phyloP scores from a whole-genome alignment of 441 rosid species.

The Capsella rubella region DNA sequence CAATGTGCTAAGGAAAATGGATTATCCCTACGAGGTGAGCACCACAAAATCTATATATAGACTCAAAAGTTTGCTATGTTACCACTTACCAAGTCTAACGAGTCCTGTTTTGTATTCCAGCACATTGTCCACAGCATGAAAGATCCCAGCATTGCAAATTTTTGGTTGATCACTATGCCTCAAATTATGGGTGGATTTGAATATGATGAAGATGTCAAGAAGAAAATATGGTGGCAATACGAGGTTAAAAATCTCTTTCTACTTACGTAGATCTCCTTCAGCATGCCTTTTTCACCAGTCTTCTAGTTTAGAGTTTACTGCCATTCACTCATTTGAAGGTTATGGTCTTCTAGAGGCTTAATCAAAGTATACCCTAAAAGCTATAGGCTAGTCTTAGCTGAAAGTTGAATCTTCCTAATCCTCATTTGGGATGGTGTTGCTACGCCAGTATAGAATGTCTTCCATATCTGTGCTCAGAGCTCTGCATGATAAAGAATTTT shows the following conservation, averaged over 20 bases:
- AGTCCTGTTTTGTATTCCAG: constrained; percentile 52
- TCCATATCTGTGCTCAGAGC: background rate
- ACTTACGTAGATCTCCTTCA: constrained; percentile 11
- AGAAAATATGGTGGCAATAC: constrained; percentile 92
- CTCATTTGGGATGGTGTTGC: constrained; percentile 10
- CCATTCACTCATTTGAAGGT: constrained; percentile 12
- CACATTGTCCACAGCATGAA: constrained; percentile 95
- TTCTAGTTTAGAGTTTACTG: constrained; percentile 15
- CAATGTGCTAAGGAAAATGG: constrained; percentile 84
- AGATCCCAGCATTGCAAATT: constrained; percentile 94
- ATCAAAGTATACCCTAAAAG: background rate
- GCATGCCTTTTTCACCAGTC: constrained; percentile 6
- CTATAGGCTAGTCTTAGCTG: constrained; percentile 19
- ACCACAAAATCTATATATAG: constrained; percentile 17
- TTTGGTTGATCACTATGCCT: constrained; percentile 91
- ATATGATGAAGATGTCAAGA: constrained; percentile 82
- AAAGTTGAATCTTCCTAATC: constrained; percentile 22
- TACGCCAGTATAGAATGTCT: background rate
- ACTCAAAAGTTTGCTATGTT: constrained; percentile 18
- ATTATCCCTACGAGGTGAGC: constrained; percentile 89
- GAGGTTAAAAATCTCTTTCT: constrained; percentile 54
- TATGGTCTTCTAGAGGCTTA: constrained; percentile 29
- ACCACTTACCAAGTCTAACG: constrained; percentile 12
- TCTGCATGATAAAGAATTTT: background rate
- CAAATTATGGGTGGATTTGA: constrained; percentile 83